Conservation (phyloP, 257 asterid species). For the Nicotiana noctiflora region DNA sequence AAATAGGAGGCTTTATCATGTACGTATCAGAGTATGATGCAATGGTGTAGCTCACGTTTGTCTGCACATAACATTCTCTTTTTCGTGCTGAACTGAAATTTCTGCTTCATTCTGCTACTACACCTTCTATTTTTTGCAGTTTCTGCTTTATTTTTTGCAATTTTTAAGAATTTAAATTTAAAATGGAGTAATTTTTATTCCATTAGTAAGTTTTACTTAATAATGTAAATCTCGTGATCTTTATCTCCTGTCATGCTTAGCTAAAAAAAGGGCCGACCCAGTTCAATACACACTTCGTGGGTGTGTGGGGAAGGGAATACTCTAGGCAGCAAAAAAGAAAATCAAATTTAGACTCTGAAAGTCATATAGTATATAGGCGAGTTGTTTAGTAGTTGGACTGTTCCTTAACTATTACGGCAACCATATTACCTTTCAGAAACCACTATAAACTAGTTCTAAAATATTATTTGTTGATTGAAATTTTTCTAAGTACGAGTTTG, state of each 20-base stretch:
- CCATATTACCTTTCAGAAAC: background rate
- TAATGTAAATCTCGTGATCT: background rate
- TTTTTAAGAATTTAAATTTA: too few relatives aligned
- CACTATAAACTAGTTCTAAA: background rate
- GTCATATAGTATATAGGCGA: background rate
- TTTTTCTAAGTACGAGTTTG: background rate
- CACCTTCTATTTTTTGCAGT: too few relatives aligned
- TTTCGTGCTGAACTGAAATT: too few relatives aligned
- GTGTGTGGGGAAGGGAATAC: too few relatives aligned
- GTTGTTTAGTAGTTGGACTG: background rate
- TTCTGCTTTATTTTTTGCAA: too few relatives aligned
- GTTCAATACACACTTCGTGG: too few relatives aligned
- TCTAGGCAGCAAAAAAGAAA: too few relatives aligned
- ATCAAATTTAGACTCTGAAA: background rate
- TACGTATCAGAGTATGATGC: background rate
- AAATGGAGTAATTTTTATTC: too few relatives aligned
- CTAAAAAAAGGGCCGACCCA: background rate
- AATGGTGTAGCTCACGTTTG: constrained; percentile 3
- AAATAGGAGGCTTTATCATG: background rate
- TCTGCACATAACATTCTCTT: background rate
- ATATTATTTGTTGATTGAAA: background rate
- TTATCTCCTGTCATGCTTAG: background rate
- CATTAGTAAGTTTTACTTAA: too few relatives aligned
- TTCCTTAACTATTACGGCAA: background rate
- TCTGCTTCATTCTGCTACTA: too few relatives aligned